phyloP scores from a whole-genome alignment of 164 flowering plant species.

The Pachysandra terminalis region DNA sequence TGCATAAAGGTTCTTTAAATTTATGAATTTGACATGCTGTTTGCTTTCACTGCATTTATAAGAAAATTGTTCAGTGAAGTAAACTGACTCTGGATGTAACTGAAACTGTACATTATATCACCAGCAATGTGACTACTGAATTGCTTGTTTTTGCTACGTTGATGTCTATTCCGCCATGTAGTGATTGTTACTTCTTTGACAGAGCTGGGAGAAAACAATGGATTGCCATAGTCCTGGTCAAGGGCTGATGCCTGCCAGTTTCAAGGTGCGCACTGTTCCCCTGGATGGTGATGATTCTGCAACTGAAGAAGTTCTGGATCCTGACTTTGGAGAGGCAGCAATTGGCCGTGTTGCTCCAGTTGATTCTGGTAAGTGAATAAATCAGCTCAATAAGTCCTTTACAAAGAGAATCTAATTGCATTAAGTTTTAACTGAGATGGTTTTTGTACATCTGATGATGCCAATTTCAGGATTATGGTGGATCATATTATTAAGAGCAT shows the following conservation, averaged over 20 bases:
- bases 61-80: too few relatives aligned
- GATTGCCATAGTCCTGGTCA: slow-evolving; percentile 89
- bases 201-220: slow-evolving; percentile 94
- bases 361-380: slow-evolving; percentile 56
- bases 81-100: too few relatives aligned
- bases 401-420: not conserved
- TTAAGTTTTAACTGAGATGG: not conserved
- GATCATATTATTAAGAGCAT: slow-evolving; percentile 78
- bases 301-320: slow-evolving; percentile 74
- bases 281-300: slow-evolving; percentile 73
- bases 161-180: not conserved
- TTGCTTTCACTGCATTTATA: too few relatives aligned
- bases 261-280: slow-evolving; percentile 74
- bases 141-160: slow-evolving; percentile 28
- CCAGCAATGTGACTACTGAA: not conserved
- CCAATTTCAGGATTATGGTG: slow-evolving; percentile 65
- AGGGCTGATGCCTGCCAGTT: slow-evolving; percentile 92
- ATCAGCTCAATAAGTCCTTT: not conserved
- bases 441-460: not conserved
- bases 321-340: slow-evolving; percentile 89
- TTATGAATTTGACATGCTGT: too few relatives aligned
- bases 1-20: too few relatives aligned
- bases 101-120: too few relatives aligned
- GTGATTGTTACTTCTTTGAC: slow-evolving; percentile 1
- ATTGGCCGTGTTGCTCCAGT: slow-evolving; percentile 93